Evolutionary conservation across 2,329 filamentous ascomycete species (phyloP), one percentile per base, ranked within the genome.

Genomic region (Neurospora sp.): DNA sequence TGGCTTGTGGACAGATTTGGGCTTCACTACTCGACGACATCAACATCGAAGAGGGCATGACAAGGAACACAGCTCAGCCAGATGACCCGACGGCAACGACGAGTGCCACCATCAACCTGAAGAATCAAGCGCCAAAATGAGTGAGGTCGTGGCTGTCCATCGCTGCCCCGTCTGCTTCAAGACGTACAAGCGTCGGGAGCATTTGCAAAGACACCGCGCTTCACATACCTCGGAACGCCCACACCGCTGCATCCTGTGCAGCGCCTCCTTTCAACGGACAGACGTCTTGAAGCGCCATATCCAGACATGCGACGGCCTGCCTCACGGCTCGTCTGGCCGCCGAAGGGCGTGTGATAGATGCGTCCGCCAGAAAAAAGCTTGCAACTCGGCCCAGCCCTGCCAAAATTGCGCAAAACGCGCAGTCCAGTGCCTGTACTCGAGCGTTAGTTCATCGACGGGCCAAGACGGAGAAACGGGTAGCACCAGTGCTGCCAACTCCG

Each of bases 281-380:
- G 79, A 81, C 72, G 77, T 80, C 19, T 74, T 81, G n/a, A 78
- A 77, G 66, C 76, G 79, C 3, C 80, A 81, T 71, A 41, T 77
- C 28, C 73, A 77, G 66, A 78, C 77, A 3, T 80, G 79, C 70
- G 75, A 77, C 41, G 77, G 76, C 41, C 46, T 70, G 57, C 65
- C 70, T 11, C 66, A 68, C 23, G 67, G 71, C 10, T 70, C 72
- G 2, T 71, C 71, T 1, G 74, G 72, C 23, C 74, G 76, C 40
- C 74, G 76, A 38, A 74, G 78, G 6, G 78, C 78, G 23, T 80
- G 79, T 67, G 78, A 79, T 72, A 77, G 77, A 15, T 80, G 78
- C 41, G 76, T 77, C 6, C 76, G 75, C 52, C 77, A 78, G 70
- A 80, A 80, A 69, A 79, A 78, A 71, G 77, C 77, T 8, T 80